Base-by-base conservation (phyloP, 2,329 filamentous ascomycete species). In the Tricladium varicosporioides region DNA sequence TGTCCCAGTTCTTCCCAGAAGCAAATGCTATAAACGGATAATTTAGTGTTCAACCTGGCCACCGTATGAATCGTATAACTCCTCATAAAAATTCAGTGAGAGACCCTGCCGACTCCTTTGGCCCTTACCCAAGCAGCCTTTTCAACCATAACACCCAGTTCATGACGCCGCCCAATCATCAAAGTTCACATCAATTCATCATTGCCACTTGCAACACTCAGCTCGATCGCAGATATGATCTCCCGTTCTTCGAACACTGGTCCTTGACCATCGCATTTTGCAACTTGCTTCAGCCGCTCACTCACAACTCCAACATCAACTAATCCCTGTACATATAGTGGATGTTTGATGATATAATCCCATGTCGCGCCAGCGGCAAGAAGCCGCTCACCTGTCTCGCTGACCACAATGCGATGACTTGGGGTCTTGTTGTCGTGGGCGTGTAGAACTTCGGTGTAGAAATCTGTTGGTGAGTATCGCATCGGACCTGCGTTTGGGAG, bases 321-420 rank as follows among this genome's bases (percentile, higher is more conserved):
- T 16, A 90, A 77, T 0, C 92, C 91, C 48, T 82, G 81, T 70
- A 86, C 84, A 71, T 89, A 95, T 8, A 92, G 74, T 5, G 89
- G 84, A 72, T 96, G 91, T 53, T 78, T 80, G 68, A 95, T 89
- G 59, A 97, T 94, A 53, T 92, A 78, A 67, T 97, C 92, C 93
- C 93, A 97, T 0, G 92, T 88, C 1, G 91, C 89, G 15, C 86
- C 86, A 0, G 88, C 87, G 40, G 87, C 88, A 5, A 94, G 78
- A 13, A 95, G 75, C 31, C 80, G 80, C 70, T 91, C 85, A 4
- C 89, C 89, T 1, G 75, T 79, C n/a, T 83, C 78, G 42, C 83
- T 84, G 22, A 82, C 81, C 31, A 84, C 81, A 60, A 92, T 81
- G n/a, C 88, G 81, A 70, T 92, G 88, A 58, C 81, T 84, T 1